Conservation (phyloP, 805 yeast species). For the Candida fluviatilis region DNA sequence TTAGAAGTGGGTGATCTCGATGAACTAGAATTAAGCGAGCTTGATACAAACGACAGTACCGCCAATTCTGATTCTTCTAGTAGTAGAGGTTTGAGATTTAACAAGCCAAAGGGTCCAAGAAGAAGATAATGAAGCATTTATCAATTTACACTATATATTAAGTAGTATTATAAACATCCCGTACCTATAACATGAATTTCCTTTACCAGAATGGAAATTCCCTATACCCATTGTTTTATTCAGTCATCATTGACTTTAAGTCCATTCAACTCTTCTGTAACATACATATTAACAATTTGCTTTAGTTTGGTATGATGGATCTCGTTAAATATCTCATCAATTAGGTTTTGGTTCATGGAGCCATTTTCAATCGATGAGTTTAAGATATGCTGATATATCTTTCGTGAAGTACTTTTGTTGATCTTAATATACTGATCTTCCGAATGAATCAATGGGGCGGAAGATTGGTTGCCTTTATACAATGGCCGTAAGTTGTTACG, state of each 20-base stretch:
- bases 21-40: constrained; percentile 57
- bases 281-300: constrained; percentile 19
- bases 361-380: constrained; percentile 9
- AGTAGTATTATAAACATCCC: too few species aligned
- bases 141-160: too few species aligned
- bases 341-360: constrained; percentile 5
- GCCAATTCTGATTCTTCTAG: constrained; percentile 8
- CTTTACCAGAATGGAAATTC: too few species aligned
- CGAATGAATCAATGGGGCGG: constrained; percentile 17
- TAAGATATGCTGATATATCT: constrained; percentile 43
- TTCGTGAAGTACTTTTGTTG: constrained; percentile 60
- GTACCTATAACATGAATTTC: too few species aligned
- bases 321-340: constrained; percentile 15
- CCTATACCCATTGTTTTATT: not conserved
- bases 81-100: constrained; percentile 29
- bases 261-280: constrained; percentile 17
- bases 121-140: constrained; percentile 28
- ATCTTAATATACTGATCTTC: constrained; percentile 50
- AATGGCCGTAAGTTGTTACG: constrained; percentile 48
- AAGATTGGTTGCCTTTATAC: constrained; percentile 34
- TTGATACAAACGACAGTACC: constrained; percentile 20
- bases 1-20: constrained; percentile 72
- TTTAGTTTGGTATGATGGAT: constrained; percentile 14
- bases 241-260: constrained; percentile 6
- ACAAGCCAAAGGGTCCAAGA: constrained; percentile 72